Evolutionary conservation across 306 rosid species (phyloP).

Genomic region (Vigna hirtella): DNA sequence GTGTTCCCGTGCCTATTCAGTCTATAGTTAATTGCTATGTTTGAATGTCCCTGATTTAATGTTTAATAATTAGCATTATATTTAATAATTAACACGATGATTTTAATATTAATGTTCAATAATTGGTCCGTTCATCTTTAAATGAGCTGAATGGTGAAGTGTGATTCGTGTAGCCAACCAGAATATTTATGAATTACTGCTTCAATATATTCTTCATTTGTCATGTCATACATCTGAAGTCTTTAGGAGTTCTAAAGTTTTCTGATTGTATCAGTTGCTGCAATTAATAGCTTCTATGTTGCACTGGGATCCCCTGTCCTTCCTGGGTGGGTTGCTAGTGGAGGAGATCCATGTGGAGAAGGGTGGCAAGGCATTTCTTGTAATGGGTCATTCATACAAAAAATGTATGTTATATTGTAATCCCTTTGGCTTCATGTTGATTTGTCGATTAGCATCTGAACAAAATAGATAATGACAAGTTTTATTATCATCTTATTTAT

Average conservation of each 20-base stretch:
- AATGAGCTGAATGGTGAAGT: neutral
- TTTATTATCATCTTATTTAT: conserved; percentile 49
- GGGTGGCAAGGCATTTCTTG: conserved; percentile 95
- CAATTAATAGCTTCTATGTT: conserved; percentile 74
- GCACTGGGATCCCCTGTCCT: conserved; percentile 78
- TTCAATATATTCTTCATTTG: conserved; percentile 29
- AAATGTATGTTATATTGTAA: conserved; percentile 61
- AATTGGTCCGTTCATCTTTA: conserved; percentile 12
- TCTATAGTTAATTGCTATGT: neutral
- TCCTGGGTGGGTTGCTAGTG: conserved; percentile 87
- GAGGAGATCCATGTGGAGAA: conserved; percentile 97
- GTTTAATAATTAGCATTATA: neutral
- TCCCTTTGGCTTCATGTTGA: conserved; percentile 29
- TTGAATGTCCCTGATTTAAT: neutral
- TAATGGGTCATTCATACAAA: conserved; percentile 63
- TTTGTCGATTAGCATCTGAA: conserved; percentile 19
- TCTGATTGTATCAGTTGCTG: conserved; percentile 78
- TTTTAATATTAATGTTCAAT: neutral
- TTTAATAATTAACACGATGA: neutral
- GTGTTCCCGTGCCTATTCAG: neutral
- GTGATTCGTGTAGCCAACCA: neutral
- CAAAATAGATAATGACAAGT: conserved; percentile 18
- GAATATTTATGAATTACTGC: neutral
- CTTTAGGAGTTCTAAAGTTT: conserved; percentile 42
- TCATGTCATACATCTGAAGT: conserved; percentile 23